phyloP scores from a whole-genome alignment of 1,284 basidiomycete genomes.

The Cutaneotrichosporon sp. region DNA sequence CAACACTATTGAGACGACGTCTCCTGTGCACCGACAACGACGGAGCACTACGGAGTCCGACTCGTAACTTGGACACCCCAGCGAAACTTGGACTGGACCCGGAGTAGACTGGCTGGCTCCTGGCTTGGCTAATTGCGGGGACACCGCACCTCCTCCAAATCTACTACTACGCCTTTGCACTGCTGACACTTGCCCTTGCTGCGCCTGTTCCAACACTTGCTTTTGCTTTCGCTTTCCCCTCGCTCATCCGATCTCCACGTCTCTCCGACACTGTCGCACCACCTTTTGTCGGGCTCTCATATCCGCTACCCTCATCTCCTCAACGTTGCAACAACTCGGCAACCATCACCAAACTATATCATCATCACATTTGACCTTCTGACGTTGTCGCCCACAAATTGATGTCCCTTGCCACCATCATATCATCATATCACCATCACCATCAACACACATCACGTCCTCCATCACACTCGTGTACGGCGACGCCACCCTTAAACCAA shows the following conservation, averaged over 20 bases:
- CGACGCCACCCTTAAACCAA: too few species aligned
- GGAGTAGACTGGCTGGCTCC: too few species aligned
- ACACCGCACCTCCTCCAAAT: too few species aligned
- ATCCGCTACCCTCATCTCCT: too few species aligned
- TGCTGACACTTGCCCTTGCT: conserved; percentile 1
- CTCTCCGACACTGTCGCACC: conserved; percentile 1
- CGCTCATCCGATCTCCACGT: not conserved
- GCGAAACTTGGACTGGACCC: too few species aligned
- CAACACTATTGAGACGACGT: not conserved
- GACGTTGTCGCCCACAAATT: not conserved
- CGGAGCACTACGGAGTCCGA: not conserved
- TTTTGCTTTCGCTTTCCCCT: not conserved
- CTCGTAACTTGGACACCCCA: too few species aligned
- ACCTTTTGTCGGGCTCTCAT: not conserved
- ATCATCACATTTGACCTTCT: too few species aligned
- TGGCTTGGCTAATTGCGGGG: too few species aligned
- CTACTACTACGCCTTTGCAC: not conserved
- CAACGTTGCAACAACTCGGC: too few species aligned
- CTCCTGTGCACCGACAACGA: not conserved
- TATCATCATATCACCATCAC: not conserved
- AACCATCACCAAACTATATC: not conserved
- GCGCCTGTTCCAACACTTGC: not conserved
- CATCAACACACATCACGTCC: not conserved
- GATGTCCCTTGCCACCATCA: not conserved
- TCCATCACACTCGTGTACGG: not conserved